A percentile compares a stretch with the other conserved stretches of the same genome.
Evolutionary conservation across 495 filamentous ascomycete genomes (phyloP).

Genomic region (Aspergillus carlsbadensis): DNA sequence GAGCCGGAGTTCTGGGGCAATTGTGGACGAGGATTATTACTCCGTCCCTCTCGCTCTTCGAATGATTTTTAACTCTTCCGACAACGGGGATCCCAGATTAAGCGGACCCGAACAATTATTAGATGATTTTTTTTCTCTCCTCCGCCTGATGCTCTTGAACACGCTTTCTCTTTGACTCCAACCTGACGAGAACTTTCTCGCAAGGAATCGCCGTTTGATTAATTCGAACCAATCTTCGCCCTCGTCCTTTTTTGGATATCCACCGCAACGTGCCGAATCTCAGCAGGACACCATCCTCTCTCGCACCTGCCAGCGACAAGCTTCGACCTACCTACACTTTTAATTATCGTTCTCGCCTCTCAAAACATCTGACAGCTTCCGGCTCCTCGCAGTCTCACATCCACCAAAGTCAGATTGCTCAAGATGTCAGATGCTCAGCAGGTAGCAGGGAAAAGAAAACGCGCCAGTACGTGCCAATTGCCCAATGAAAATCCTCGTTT

Average conservation of each 20-base stretch:
- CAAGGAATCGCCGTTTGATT: not conserved
- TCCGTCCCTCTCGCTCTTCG: not conserved
- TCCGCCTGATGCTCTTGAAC: conserved; percentile 2
- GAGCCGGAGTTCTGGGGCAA: not conserved
- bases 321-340: not conserved
- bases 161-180: conserved; percentile 7
- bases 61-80: not conserved
- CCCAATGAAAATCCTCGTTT: conserved; percentile 11
- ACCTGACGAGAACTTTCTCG: not conserved
- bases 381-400: not conserved
- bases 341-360: not conserved
- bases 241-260: too few relatives aligned
- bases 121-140: not conserved
- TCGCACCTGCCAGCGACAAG: not conserved
- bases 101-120: not conserved
- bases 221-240: too few relatives aligned
- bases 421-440: conserved; percentile 40
- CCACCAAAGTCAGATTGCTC: not conserved
- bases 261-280: too few relatives aligned
- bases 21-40: not conserved
- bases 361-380: not conserved
- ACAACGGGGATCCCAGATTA: conserved; percentile 6
- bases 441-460: conserved; percentile 49
- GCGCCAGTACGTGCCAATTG: conserved; percentile 38
- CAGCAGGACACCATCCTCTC: not conserved